A percentile compares a stretch with the other conserved stretches of the same genome.
Evolutionary conservation across 75 land plant species (phyloP).

Genomic region (Selaginella tamariscina): DNA sequence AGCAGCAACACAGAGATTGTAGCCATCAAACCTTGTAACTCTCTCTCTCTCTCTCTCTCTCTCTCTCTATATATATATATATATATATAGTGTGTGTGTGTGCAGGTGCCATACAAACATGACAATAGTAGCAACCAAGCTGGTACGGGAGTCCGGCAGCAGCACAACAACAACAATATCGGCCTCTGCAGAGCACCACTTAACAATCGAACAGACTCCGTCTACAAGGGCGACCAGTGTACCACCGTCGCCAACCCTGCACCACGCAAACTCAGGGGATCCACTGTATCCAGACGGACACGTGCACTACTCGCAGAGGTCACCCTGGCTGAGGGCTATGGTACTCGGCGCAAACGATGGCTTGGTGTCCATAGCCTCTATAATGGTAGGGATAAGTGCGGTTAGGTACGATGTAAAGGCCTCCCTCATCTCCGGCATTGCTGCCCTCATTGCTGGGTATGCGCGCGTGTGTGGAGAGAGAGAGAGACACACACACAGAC

Average conservation of each 20-base stretch:
- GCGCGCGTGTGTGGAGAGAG: too few relatives aligned
- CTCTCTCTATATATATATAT: too few relatives aligned
- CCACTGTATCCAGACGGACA: background rate
- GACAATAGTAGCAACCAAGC: background rate
- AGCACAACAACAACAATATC: background rate
- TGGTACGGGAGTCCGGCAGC: background rate
- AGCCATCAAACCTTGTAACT: too few relatives aligned
- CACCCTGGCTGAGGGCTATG: slow-evolving; percentile 77
- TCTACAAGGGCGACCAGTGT: background rate
- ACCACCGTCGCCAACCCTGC: background rate
- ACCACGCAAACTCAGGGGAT: background rate
- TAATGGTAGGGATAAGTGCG: slow-evolving; percentile 79
- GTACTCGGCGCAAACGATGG: slow-evolving; percentile 89
- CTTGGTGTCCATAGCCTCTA: slow-evolving; percentile 57
- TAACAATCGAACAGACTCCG: too few relatives aligned
- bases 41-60: too few relatives aligned
- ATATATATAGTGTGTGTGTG: too few relatives aligned
- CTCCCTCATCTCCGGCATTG: slow-evolving; percentile 61
- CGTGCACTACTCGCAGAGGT: slow-evolving; percentile 42
- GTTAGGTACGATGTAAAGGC: slow-evolving; percentile 39
- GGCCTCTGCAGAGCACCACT: background rate
- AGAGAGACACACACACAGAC: too few relatives aligned
- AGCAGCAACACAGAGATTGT: too few relatives aligned
- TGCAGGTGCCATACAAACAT: too few relatives aligned
- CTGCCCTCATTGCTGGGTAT: slow-evolving; percentile 78